Evolutionary conservation across 164 flowering plant genomes (phyloP).

Genomic region (Sextonia rubra): DNA sequence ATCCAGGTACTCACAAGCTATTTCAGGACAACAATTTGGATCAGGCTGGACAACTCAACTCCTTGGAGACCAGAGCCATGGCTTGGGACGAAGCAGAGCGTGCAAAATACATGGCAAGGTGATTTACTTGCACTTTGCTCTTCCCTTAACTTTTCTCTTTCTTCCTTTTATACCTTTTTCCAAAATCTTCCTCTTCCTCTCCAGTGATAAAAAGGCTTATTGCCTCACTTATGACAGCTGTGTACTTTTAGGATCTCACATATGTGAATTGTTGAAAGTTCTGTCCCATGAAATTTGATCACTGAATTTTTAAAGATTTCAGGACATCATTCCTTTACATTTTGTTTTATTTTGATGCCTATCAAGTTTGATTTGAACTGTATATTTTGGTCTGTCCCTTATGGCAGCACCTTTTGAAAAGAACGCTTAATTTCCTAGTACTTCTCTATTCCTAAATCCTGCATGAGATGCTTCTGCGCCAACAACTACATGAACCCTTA

Average conservation of each 20-base stretch:
- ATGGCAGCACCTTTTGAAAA: not conserved
- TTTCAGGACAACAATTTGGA: conserved; percentile 24
- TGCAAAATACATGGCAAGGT: conserved; percentile 93
- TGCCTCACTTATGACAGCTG: not conserved
- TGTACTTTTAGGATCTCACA: not conserved
- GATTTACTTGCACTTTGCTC: conserved; percentile 8
- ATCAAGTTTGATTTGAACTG: not conserved
- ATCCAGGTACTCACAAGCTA: conserved; percentile 15
- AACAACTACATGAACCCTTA: not conserved
- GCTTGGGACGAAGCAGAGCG: conserved; percentile 99
- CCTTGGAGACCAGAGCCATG: conserved; percentile 65
- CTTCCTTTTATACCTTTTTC: not conserved
- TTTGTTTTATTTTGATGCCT: too few relatives aligned
- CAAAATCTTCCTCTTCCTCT: not conserved
- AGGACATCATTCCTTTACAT: not conserved
- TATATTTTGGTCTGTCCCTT: not conserved
- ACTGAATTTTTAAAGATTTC: not conserved
- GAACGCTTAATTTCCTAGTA: not conserved
- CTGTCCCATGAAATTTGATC: not conserved
- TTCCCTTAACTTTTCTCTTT: not conserved
- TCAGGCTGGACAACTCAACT: conserved; percentile 32
- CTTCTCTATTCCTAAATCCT: not conserved
- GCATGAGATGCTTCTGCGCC: not conserved
- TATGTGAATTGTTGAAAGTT: not conserved
- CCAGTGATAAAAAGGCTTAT: too few relatives aligned